These are phyloP conservation scores for Incumbomyces lentus DNA, from an alignment of 2,329 filamentous ascomycete genomes.

Conservation along the genomic window DNA sequence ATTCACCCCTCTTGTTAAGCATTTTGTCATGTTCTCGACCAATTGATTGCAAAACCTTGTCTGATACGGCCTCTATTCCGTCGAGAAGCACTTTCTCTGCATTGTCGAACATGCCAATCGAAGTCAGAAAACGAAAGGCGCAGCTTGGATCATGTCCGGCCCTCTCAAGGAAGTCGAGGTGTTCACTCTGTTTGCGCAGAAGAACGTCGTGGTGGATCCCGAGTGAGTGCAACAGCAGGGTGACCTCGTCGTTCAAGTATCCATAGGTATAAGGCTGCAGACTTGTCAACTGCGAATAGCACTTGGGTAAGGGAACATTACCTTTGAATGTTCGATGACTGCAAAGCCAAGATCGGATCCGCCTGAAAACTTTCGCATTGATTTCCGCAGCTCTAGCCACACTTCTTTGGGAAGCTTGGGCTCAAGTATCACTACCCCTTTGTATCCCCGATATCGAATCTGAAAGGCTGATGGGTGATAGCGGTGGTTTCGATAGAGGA, in stretches of 20 bases:
- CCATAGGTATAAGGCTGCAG: conserved; percentile 31
- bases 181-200: conserved; percentile 28
- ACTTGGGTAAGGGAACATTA: conserved; percentile 9
- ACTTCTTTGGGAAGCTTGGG: conserved; percentile 24
- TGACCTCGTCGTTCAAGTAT: conserved; percentile 33
- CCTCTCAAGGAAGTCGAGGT: conserved; percentile 27
- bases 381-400: conserved; percentile 26
- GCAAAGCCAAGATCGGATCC: conserved; percentile 29
- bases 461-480: conserved; percentile 34
- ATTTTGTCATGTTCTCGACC: conserved; percentile 24
- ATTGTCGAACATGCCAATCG: conserved; percentile 24
- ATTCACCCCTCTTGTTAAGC: conserved; percentile 28
- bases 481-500: conserved; percentile 27
- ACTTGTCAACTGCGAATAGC: too few relatives aligned
- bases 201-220: conserved; percentile 26
- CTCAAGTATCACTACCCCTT: conserved; percentile 33
- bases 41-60: conserved; percentile 21
- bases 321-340: conserved; percentile 34
- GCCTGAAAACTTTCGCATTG: conserved; percentile 35
- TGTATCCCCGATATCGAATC: conserved; percentile 35
- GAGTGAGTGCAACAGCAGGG: conserved; percentile 31
- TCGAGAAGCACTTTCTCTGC: conserved; percentile 32
- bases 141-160: conserved; percentile 22
- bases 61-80: conserved; percentile 25
- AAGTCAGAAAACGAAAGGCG: conserved; percentile 30